Percentiles rank a stretch among this genome's conserved stretches.
Conservation (phyloP, 495 filamentous ascomycete species). For the Geoglossum glabrum region DNA sequence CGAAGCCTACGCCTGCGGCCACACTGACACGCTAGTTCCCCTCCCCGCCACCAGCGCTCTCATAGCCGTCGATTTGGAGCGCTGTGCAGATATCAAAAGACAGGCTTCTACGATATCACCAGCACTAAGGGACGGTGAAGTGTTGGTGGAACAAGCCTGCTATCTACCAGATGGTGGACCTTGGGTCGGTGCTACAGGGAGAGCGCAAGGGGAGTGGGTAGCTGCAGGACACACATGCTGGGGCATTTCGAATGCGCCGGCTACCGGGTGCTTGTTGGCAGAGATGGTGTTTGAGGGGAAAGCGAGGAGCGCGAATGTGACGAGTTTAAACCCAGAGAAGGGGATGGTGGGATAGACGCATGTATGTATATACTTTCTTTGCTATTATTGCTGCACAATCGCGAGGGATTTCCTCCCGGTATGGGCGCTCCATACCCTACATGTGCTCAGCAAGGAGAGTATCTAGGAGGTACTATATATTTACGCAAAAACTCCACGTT, state of each 20-base stretch:
- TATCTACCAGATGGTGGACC: slow-evolving; percentile 74
- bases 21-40: slow-evolving; percentile 57
- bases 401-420: no score
- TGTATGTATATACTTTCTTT: no score
- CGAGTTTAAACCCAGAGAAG: not conserved
- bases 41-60: slow-evolving; percentile 58
- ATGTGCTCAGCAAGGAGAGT: no score
- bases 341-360: not conserved
- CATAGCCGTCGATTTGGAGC: slow-evolving; percentile 53
- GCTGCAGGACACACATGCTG: slow-evolving; percentile 91
- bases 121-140: slow-evolving; percentile 50
- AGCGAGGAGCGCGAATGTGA: slow-evolving; percentile 55
- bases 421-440: no score
- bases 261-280: slow-evolving; percentile 76
- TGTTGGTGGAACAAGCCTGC: slow-evolving; percentile 71
- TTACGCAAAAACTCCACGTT: no score
- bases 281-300: slow-evolving; percentile 69
- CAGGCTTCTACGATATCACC: slow-evolving; percentile 63
- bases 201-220: slow-evolving; percentile 52
- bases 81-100: slow-evolving; percentile 76
- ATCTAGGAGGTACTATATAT: no score
- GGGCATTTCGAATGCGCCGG: slow-evolving; percentile 93
- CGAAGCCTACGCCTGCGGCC: slow-evolving; percentile 85
- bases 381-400: no score
- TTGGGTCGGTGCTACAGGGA: slow-evolving; percentile 50